A percentile compares a stretch with the other conserved stretches of the same genome.
Conservation (phyloP, 179 eudicot species). For the Beta corolliflora region DNA sequence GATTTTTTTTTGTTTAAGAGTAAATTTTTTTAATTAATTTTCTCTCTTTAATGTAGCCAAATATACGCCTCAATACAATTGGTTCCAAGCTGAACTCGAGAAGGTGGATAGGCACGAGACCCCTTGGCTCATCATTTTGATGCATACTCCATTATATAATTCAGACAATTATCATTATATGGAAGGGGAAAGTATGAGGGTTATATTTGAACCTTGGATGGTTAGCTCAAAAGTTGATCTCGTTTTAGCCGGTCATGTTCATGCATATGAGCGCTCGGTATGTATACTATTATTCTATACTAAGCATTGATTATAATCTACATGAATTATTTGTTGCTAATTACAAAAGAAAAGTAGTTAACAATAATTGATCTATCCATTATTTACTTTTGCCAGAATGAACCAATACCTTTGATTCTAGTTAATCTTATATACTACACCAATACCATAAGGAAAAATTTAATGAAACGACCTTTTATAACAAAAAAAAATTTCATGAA, state of each 20-base stretch:
- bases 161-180: constrained; percentile 55
- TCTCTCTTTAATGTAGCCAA: constrained; percentile 31
- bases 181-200: constrained; percentile 76
- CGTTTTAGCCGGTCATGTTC: constrained; percentile 63
- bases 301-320: too few species aligned
- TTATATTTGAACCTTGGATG: constrained; percentile 58
- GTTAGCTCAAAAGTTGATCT: constrained; percentile 54
- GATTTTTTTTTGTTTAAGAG: too few species aligned
- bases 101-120: constrained; percentile 54
- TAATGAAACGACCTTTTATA: too few species aligned
- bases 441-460: too few species aligned
- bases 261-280: constrained; percentile 61
- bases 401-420: too few species aligned
- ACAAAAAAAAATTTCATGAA: too few species aligned
- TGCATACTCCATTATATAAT: constrained; percentile 63
- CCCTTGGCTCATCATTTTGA: constrained; percentile 61
- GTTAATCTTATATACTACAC: too few species aligned
- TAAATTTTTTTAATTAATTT: neutral
- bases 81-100: constrained; percentile 51
- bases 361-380: too few species aligned
- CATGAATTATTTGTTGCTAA: too few species aligned
- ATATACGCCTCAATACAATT: constrained; percentile 56
- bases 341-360: too few species aligned
- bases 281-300: too few species aligned
- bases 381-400: too few species aligned